Conservation (phyloP, 495 filamentous ascomycete species). For the Alectoria sarmentosa region DNA sequence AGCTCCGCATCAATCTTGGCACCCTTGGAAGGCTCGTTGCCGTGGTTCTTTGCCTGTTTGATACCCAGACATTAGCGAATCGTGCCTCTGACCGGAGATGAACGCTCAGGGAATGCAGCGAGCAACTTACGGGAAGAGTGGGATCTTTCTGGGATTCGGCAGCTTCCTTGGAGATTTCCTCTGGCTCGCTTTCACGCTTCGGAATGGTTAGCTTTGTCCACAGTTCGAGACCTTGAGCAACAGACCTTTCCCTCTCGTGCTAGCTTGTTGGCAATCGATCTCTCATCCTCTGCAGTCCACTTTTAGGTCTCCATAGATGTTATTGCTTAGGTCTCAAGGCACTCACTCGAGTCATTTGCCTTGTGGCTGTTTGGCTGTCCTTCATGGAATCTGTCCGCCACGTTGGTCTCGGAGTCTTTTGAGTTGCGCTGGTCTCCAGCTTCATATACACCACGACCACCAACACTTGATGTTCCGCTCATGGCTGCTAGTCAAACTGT, state of each 20-base stretch:
- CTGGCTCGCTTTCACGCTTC: conserved; percentile 36
- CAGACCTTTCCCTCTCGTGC: conserved; percentile 50
- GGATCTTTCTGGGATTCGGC: conserved; percentile 55
- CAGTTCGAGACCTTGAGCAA: neutral
- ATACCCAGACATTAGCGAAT: neutral
- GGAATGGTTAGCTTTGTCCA: conserved; percentile 15
- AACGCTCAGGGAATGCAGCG: neutral
- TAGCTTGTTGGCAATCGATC: conserved; percentile 72
- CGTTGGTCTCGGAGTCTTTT: conserved; percentile 48
- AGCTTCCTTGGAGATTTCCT: conserved; percentile 43
- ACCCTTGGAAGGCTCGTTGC: conserved; percentile 63
- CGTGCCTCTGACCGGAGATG: neutral
- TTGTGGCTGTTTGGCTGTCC: conserved; percentile 58
- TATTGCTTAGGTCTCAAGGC: neutral
- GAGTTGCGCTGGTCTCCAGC: conserved; percentile 65
- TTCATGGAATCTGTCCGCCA: conserved; percentile 56
- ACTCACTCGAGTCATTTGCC: conserved; percentile 63
- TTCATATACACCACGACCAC: conserved; percentile 47
- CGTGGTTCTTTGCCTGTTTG: conserved; percentile 57
- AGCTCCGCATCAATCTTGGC: conserved; percentile 66
- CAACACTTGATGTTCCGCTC: conserved; percentile 46
- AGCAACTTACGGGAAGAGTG: conserved; percentile 54
- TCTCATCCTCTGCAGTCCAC: conserved; percentile 56
- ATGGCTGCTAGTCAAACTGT: conserved; percentile 12
- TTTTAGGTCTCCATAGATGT: neutral